Evolutionary conservation across 2,329 filamentous ascomycete genomes (phyloP).

Genomic region (Zymoseptoria brevis): DNA sequence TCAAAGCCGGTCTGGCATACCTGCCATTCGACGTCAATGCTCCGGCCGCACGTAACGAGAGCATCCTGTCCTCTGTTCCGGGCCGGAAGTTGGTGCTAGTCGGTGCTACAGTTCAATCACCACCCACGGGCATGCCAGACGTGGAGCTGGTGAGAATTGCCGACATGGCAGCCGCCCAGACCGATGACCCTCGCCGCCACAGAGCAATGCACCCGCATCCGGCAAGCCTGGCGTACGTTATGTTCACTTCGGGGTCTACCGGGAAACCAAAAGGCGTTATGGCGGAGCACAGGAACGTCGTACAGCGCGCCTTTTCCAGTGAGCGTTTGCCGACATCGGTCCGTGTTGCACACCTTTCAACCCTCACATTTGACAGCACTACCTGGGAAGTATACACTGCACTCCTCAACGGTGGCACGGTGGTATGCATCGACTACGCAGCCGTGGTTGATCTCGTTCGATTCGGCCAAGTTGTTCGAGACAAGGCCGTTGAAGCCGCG

Average conservation of each 20-base stretch:
- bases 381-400: slow-evolving; percentile 5
- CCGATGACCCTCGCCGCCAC: background rate
- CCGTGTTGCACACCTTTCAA: slow-evolving; percentile 1
- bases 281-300: slow-evolving; percentile 8
- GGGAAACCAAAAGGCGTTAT: slow-evolving; percentile 17
- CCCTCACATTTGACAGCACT: slow-evolving; percentile 4
- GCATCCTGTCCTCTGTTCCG: slow-evolving; percentile 1
- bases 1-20: slow-evolving; percentile 3
- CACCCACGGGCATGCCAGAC: background rate
- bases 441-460: background rate
- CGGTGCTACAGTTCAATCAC: background rate
- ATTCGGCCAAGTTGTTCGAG: background rate
- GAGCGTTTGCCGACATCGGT: background rate
- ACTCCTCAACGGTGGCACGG: slow-evolving; percentile 4
- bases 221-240: slow-evolving; percentile 10
- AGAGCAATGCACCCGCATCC: background rate
- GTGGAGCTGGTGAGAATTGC: background rate
- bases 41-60: background rate
- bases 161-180: background rate
- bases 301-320: no score
- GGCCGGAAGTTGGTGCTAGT: slow-evolving; percentile 1
- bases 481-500: slow-evolving; percentile 1
- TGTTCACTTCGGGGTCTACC: slow-evolving; percentile 14
- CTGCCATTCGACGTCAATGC: slow-evolving; percentile 6
- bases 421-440: slow-evolving; percentile 4